Conservation (phyloP, 805 yeast genomes). For the Danielozyma ontarioensis region DNA sequence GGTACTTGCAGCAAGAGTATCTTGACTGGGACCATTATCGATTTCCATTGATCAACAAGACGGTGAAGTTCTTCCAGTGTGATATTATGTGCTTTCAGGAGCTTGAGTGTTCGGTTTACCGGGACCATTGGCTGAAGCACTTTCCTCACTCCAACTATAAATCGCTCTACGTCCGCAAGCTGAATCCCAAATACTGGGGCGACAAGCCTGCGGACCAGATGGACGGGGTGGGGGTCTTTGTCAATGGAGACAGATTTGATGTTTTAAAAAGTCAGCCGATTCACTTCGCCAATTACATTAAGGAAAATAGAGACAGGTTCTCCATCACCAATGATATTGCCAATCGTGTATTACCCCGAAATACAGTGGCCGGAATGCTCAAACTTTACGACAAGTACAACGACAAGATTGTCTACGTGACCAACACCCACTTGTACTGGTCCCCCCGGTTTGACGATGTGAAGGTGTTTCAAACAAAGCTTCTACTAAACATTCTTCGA, state of each 20-base stretch:
- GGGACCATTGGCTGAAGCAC: slow-evolving; percentile 32
- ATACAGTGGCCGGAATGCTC: slow-evolving; percentile 54
- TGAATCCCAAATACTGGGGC: slow-evolving; percentile 51
- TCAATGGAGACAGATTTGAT: slow-evolving; percentile 44
- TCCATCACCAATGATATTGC: slow-evolving; percentile 28
- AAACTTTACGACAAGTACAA: slow-evolving; percentile 42
- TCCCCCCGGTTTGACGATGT: slow-evolving; percentile 45
- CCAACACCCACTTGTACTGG: slow-evolving; percentile 66
- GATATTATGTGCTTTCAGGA: slow-evolving; percentile 62
- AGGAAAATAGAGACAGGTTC: slow-evolving; percentile 18
- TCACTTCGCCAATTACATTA: slow-evolving; percentile 23
- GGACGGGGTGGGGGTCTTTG: slow-evolving; percentile 59
- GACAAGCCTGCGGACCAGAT: slow-evolving; percentile 34
- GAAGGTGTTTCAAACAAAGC: slow-evolving; percentile 48
- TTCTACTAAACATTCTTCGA: slow-evolving; percentile 15
- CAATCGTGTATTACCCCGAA: slow-evolving; percentile 37
- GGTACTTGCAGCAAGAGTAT: slow-evolving; percentile 42
- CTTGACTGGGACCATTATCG: slow-evolving; percentile 47
- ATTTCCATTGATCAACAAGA: slow-evolving; percentile 26
- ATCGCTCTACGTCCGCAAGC: slow-evolving; percentile 45
- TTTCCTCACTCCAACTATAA: slow-evolving; percentile 34
- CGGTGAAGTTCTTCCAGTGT: slow-evolving; percentile 34
- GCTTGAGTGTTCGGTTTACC: slow-evolving; percentile 40
- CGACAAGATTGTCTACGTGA: slow-evolving; percentile 35
- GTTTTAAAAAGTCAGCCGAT: slow-evolving; percentile 24